Conservation (phyloP, 164 flowering plant genomes). For the Nelumbo lutea region DNA sequence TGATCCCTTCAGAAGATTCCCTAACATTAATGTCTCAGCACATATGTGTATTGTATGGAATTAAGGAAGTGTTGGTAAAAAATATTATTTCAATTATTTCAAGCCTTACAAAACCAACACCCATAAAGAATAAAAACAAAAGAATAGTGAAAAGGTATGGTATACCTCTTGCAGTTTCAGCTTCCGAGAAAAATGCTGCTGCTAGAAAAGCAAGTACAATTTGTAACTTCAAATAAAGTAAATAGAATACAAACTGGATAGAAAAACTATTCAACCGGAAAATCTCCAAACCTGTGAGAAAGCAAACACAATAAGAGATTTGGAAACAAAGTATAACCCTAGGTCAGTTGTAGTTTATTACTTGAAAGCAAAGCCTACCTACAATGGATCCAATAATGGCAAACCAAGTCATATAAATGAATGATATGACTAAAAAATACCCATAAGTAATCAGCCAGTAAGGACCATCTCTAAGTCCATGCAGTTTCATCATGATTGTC, state of each 20-base stretch:
- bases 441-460: conserved; percentile 92
- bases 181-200: conserved; percentile 54
- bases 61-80: too few species aligned
- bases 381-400: conserved; percentile 74
- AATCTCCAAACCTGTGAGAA: conserved; percentile 66
- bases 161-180: conserved; percentile 62
- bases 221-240: conserved; percentile 78
- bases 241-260: conserved; percentile 78
- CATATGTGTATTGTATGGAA: too few species aligned
- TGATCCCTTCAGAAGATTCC: too few species aligned
- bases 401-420: conserved; percentile 62
- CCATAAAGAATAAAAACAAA: too few species aligned
- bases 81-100: too few species aligned
- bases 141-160: too few species aligned
- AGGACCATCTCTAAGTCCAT: conserved; percentile 97
- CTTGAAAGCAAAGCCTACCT: conserved; percentile 42
- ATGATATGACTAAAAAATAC: conserved; percentile 69
- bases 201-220: conserved; percentile 68
- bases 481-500: conserved; percentile 99
- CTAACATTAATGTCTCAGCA: too few species aligned
- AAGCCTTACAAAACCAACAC: too few species aligned
- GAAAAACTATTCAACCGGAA: conserved; percentile 69
- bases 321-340: too few species aligned
- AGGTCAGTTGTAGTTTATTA: neutral
- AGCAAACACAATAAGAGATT: neutral